Conservation (phyloP, 2,329 filamentous ascomycete species). For the Talaromyces sp. region DNA sequence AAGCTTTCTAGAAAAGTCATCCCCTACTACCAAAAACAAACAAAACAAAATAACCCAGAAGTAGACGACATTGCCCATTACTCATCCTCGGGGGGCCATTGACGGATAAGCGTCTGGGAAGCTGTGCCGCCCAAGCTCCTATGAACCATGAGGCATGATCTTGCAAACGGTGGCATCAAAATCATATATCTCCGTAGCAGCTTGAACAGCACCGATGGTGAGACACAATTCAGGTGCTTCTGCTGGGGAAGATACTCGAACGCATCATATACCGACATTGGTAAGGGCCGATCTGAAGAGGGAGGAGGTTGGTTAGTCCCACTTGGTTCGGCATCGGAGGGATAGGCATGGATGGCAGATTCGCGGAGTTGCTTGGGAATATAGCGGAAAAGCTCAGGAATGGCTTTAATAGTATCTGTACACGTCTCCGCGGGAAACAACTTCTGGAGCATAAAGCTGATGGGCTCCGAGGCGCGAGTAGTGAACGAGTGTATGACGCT, state of each 20-base stretch:
- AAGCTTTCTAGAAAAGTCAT: not conserved
- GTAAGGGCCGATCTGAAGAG: not conserved
- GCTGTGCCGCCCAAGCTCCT: not conserved
- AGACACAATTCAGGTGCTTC: constrained; percentile 3
- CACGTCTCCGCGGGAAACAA: constrained; percentile 27
- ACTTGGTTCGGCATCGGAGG: not conserved
- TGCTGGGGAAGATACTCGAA: constrained; percentile 9
- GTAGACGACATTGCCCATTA: not conserved
- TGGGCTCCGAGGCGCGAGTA: constrained; percentile 19
- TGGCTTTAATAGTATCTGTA: constrained; percentile 26
- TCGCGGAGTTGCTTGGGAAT: constrained; percentile 9
- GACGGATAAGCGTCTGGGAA: not conserved
- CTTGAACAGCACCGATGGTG: not conserved
- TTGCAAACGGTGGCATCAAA: not conserved
- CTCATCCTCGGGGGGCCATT: not conserved
- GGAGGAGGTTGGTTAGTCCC: not conserved
- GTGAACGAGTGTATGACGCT: constrained; percentile 22
- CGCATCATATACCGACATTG: constrained; percentile 3
- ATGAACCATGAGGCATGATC: not conserved
- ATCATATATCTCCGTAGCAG: constrained; percentile 6
- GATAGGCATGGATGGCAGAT: not conserved
- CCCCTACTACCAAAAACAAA: not conserved
- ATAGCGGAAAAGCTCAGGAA: constrained; percentile 26
- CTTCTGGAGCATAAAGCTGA: constrained; percentile 23
- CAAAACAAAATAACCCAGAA: not conserved